Evolutionary conservation across 208 protist species (phyloP).

Genomic region (Trypanosoma congolense): DNA sequence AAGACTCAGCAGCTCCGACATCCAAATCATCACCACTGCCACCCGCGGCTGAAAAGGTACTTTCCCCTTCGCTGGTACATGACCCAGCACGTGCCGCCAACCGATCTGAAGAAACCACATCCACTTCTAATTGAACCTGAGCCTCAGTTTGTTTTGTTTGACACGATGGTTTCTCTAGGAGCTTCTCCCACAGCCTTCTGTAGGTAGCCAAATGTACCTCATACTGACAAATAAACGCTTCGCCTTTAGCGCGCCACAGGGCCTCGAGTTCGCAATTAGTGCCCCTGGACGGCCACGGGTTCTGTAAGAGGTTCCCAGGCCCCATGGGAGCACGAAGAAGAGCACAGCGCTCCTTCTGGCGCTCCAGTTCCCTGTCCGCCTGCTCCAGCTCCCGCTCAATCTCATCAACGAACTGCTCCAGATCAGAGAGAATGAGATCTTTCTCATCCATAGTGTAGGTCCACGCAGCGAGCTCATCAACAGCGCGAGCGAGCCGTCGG

Average conservation of each 20-base stretch:
- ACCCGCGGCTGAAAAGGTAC: no score
- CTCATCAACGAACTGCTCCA: conserved; percentile 28
- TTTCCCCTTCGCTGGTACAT: no score
- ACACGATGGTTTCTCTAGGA: neutral
- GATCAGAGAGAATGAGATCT: conserved; percentile 31
- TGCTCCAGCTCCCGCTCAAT: conserved; percentile 18
- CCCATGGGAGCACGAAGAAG: conserved; percentile 16
- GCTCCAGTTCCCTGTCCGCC: conserved; percentile 6
- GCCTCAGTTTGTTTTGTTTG: neutral
- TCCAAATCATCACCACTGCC: neutral
- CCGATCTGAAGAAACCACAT: no score
- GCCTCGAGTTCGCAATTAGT: conserved; percentile 16
- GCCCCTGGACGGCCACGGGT: conserved; percentile 7
- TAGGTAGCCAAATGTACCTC: conserved; percentile 27
- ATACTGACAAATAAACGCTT: conserved; percentile 27
- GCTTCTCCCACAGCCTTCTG: conserved; percentile 11
- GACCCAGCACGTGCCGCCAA: no score
- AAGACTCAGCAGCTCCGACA: neutral
- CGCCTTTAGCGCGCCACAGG: conserved; percentile 15
- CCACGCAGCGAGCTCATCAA: conserved; percentile 53
- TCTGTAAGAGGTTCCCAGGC: neutral
- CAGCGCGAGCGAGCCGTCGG: conserved; percentile 38
- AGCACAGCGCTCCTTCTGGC: conserved; percentile 22
- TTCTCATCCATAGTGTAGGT: conserved; percentile 40
- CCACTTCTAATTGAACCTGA: no score